Evolutionary conservation across 2,329 filamentous ascomycete species (phyloP).

Genomic region (Apiospora arundinis): DNA sequence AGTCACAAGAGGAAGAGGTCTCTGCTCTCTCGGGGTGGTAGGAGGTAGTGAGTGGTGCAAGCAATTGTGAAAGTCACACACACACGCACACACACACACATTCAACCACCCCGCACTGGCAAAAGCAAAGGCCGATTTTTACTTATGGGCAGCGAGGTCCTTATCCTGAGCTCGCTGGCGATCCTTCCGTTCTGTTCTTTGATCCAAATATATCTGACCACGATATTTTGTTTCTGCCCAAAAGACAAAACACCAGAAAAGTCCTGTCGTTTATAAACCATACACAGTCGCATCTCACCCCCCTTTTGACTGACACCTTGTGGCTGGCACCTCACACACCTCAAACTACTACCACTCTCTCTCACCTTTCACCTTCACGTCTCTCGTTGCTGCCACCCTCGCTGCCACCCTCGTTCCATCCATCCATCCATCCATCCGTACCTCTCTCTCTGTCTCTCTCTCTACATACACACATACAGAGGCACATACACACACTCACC

Average conservation of each 20-base stretch:
- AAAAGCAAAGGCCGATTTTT: conserved; percentile 16
- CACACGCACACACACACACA: neutral
- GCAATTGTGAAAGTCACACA: neutral
- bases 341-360: conserved; percentile 2
- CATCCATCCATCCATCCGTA: neutral
- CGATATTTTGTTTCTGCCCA: conserved; percentile 16
- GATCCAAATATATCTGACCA: conserved; percentile 5
- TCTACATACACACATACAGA: too few species aligned
- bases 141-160: conserved; percentile 16
- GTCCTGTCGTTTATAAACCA: conserved; percentile 8
- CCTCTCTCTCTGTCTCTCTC: neutral
- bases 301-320: neutral
- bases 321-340: conserved; percentile 11
- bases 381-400: conserved; percentile 13
- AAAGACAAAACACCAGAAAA: conserved; percentile 7
- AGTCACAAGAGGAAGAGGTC: conserved; percentile 1
- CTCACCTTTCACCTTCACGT: conserved; percentile 9
- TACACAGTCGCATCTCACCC: neutral
- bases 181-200: neutral
- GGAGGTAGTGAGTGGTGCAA: neutral
- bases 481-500: conserved; percentile 21
- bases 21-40: neutral
- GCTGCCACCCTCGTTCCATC: neutral
- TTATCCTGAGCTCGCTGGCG: conserved; percentile 16
- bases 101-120: conserved; percentile 13